Base-by-base conservation (phyloP, 176 grass and related monocot genomes). In the Secale cereale region DNA sequence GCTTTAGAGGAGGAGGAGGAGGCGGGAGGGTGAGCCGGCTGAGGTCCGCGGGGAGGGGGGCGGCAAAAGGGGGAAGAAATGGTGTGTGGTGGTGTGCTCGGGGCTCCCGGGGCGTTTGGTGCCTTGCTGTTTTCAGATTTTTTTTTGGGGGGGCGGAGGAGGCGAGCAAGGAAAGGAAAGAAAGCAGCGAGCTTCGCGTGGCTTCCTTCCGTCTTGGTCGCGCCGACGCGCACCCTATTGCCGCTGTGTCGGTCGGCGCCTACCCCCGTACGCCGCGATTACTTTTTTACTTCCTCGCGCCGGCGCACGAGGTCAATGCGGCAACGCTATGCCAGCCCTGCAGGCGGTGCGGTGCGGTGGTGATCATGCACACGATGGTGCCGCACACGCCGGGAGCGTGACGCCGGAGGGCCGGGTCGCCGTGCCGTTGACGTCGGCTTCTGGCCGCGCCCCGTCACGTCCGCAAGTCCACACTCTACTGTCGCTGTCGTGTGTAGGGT, bases 71-170 rank as follows among this genome's bases (percentile, higher is more conserved):
- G 56, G 57, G 37, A 15, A 64, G 71, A 39, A 54, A 78, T 71
- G 72, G 65, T 31, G 73, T 11, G 87, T 68, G 87, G 76, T 26
- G 74, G 65, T 54, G 74, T 50, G 79, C 15, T 31, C 0, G 33
- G 59, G 17, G 43, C 45, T 76, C 72, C 72, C 16, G 25, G 43
- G 11, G 13, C 46, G 82, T 77, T 57, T 36, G 79, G 84, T 90
- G 88, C 65, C 22, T 79, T 48, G 84, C 74, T 83, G 88, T 86
- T 90, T 90, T 79, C 84, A 67, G 57, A 86, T 65, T 86, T 86
- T 90, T 86, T 22, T 77, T 77, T 70, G 0, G 74, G 62, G 37
- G 7, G 85, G 9, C 59, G 14, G 9, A 25, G 67, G 3, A 36
- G 31, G 69, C 68, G 25, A 27, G 70, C 1, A 0, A 46, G 26